These are phyloP conservation scores for Sugiyamaella japonica DNA, from an alignment of 1,139 yeast species.

Conservation along the genomic window DNA sequence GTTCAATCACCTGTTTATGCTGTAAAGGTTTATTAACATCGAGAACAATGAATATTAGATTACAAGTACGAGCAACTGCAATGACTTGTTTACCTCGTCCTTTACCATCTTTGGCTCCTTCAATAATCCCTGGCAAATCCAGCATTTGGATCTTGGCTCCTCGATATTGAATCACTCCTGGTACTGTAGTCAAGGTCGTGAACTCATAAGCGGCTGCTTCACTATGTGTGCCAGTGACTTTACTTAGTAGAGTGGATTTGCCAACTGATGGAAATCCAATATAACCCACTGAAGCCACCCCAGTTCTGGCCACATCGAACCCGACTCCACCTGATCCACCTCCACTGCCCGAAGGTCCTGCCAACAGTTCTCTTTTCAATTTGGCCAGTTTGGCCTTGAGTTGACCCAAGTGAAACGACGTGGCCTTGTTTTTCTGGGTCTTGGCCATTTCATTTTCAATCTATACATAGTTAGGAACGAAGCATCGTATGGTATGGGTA, in stretches of 20 bases:
- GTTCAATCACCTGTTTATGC: constrained; percentile 89
- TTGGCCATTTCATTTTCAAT: constrained; percentile 95
- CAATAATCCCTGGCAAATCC: constrained; percentile 97
- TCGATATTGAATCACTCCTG: constrained; percentile 91
- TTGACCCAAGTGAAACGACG: constrained; percentile 95
- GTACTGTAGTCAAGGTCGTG: constrained; percentile 95
- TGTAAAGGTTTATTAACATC: constrained; percentile 96
- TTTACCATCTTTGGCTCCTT: constrained; percentile 98
- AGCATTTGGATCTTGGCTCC: constrained; percentile 98
- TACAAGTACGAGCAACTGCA: constrained; percentile 97
- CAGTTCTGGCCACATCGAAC: constrained; percentile 96
- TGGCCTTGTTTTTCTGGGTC: constrained; percentile 95
- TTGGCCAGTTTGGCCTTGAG: constrained; percentile 95
- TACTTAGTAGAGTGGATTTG: constrained; percentile 74
- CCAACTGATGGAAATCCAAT: constrained; percentile 99
- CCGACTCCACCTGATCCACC: constrained; percentile 90
- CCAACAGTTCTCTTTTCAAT: constrained; percentile 83
- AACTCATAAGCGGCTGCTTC: constrained; percentile 98
- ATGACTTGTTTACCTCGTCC: constrained; percentile 99
- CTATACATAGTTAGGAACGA: constrained; percentile 1
- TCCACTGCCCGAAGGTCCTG: constrained; percentile 76
- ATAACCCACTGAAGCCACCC: constrained; percentile 95
- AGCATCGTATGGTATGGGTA: no score
- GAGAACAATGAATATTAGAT: constrained; percentile 83
- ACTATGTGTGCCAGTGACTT: constrained; percentile 91